Evolutionary conservation across 306 rosid genomes (phyloP), one percentile per base, ranked within the genome.

Genomic region (Trifolium dubium): DNA sequence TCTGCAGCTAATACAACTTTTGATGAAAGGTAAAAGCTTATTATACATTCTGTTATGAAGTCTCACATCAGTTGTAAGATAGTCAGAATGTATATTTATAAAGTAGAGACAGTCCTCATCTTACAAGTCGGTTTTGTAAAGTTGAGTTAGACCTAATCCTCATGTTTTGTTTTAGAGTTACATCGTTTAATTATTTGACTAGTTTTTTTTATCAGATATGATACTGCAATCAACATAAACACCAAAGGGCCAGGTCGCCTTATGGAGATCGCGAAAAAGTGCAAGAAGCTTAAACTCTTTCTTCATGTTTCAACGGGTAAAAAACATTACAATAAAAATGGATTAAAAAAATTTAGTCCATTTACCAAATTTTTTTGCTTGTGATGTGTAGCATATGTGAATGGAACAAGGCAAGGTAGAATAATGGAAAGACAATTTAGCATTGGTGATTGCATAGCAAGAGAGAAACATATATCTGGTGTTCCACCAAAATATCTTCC

Each of bases 1-100:
- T 94, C 96, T 71, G 97, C 98, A 9, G 98, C 98, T 41, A 91
- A 88, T 76, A 94, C 98, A 46, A 87, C 98, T 51, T 94, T 94
- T 78, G 91, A 92, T 81, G 97, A 94, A 86, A 91, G 98, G 96
- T 94, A 8, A 31, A 9, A 49, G 2, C 75, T 67, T 61, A 12
- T 31, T 2, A 19, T 63, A 0, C 72, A 56, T 39, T 23, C 19
- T 23, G 1, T 23, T 23, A 23, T 23, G 23, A 23, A 23, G 23
- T 23, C 23, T 23, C 0, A 23, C 23, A 23, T 23, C 23, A 23
- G 23, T 23, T 23, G 23, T 1, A 23, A 23, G 23, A 23, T 23
- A 1, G 23, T 1, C 23, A 1, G 23, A 23, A 23, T 23, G 23
- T 23, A 23, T 23, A 23, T 23, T 23, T 23, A 23, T 23, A 23